Percentiles rank a stretch among this genome's conserved stretches.
Conservation (phyloP, 768 basidiomycete species). For the Boletales sp. region DNA sequence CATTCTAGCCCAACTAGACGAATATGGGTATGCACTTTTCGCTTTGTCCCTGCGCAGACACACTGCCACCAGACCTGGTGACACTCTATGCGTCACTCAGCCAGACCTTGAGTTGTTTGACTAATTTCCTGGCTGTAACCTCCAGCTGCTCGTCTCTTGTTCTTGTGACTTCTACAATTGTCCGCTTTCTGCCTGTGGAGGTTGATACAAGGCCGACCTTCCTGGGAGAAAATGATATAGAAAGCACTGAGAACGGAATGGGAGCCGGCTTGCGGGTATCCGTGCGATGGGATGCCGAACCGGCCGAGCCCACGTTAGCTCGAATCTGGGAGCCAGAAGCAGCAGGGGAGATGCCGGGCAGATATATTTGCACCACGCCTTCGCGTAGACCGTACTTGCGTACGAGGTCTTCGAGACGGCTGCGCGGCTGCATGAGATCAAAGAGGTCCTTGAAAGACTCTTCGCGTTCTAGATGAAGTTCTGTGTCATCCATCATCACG, state of each 20-base stretch:
- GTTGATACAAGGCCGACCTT: conserved; percentile 36
- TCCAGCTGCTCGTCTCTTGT: conserved; percentile 56
- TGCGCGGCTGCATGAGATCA: conserved; percentile 69
- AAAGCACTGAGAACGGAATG: conserved; percentile 35
- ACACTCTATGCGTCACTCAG: conserved; percentile 24
- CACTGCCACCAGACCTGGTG: too few relatives aligned
- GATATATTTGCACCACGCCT: conserved; percentile 28
- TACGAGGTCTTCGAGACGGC: conserved; percentile 74
- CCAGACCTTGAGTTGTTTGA: conserved; percentile 45
- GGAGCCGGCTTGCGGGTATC: conserved; percentile 5
- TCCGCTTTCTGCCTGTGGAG: conserved; percentile 40
- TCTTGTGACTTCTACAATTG: conserved; percentile 52
- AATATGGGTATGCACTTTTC: too few relatives aligned
- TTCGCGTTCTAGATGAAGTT: conserved; percentile 70
- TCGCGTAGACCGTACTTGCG: conserved; percentile 38
- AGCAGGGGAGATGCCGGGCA: conserved; percentile 1
- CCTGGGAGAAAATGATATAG: conserved; percentile 38
- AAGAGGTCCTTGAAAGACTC: conserved; percentile 80
- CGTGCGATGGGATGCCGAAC: conserved; percentile 1
- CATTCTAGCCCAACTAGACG: too few relatives aligned
- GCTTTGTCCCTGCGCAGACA: too few relatives aligned
- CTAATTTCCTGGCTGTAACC: conserved; percentile 48
- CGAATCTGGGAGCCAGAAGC: background rate
- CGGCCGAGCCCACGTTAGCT: conserved; percentile 1
- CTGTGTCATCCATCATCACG: conserved; percentile 68